Evolutionary conservation across 1,284 basidiomycete genomes (phyloP).

Genomic region (Sporisorium scitamineum): DNA sequence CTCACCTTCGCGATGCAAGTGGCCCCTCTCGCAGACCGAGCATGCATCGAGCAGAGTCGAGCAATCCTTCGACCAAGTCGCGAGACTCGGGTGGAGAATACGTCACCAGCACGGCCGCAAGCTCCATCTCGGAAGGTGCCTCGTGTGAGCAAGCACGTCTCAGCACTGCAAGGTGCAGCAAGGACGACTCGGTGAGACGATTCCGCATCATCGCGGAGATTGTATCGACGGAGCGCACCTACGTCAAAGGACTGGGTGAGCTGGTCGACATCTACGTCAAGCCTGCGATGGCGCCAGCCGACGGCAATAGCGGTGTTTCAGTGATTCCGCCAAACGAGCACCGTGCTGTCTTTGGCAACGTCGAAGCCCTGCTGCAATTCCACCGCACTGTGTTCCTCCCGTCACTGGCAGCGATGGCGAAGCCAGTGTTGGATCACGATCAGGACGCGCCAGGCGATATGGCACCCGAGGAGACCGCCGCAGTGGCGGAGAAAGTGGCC

Average conservation of each 20-base stretch:
- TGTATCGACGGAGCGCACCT: conserved; percentile 89
- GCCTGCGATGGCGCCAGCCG: conserved; percentile 79
- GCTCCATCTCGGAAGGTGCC: conserved; percentile 27
- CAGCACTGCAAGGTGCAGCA: conserved; percentile 41
- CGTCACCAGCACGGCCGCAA: conserved; percentile 36
- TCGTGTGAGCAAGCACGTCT: conserved; percentile 22
- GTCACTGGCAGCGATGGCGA: conserved; percentile 78
- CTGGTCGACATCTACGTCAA: conserved; percentile 94
- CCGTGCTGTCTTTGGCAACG: conserved; percentile 89
- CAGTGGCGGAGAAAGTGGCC: conserved; percentile 84
- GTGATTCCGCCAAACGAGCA: conserved; percentile 86
- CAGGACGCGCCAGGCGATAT: conserved; percentile 73
- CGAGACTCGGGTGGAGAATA: conserved; percentile 38
- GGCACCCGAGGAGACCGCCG: conserved; percentile 80
- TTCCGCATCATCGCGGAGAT: conserved; percentile 68
- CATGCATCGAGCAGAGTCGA: conserved; percentile 43
- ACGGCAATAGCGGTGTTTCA: conserved; percentile 74
- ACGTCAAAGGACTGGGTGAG: conserved; percentile 90
- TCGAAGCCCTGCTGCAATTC: conserved; percentile 91
- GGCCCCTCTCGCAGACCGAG: conserved; percentile 29
- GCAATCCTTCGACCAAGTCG: conserved; percentile 46
- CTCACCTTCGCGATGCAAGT: conserved; percentile 27
- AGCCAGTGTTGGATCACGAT: conserved; percentile 28
- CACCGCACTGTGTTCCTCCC: conserved; percentile 92
- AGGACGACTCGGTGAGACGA: conserved; percentile 67